Base-by-base conservation (phyloP, 1,284 basidiomycete species). In the Trichosporon asahii region DNA sequence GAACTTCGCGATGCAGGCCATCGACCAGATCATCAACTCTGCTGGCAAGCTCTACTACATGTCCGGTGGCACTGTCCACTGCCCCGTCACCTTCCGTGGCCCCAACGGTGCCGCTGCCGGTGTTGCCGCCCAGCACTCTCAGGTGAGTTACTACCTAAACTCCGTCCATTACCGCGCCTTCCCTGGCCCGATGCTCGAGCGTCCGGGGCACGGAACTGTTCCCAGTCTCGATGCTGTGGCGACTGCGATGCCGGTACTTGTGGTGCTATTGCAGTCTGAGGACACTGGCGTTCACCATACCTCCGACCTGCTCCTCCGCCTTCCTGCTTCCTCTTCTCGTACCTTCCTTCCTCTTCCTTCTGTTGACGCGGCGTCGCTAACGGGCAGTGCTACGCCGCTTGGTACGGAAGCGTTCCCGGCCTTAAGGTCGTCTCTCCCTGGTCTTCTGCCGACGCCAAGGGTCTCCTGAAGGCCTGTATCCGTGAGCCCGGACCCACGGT, bases 21-120 rank as follows among this genome's bases (percentile, higher is more conserved):
- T 99, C 82, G 97, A 99, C 86, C 97, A 99, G 84, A 98, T 99
- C 76, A 93, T 99, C 85, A 99, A 99, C 89, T 98, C 95, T n/a
- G 97, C 92, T 72, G 97, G 93, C 76, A 99, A 99, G 88, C 99
- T 97, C 12, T 95, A 98, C 86, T 99, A 99, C 89, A 99, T 99
- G 97, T 98, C 95, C 61, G 97, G 95, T 73, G 97, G 97, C 76
- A 97, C 95, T 80, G 94, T 97, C 25, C 92, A 94, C 14, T 98
- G 96, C 87, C 95, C 97, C 33, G 92, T 99, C 76, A 95, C 98
- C 70, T 99, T 99, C 91, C 94, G 97, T 86, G 97, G 97, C 71
- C 97, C 97, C 73, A 99, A 99, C 85, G 97, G 97, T 84, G 97
- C 97, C 70, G 97, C 97, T 67, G 86, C 95, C 70, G 97, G 97